Evolutionary conservation across 2,329 filamentous ascomycete species (phyloP).

Genomic region (Pseudocercospora eumusae): DNA sequence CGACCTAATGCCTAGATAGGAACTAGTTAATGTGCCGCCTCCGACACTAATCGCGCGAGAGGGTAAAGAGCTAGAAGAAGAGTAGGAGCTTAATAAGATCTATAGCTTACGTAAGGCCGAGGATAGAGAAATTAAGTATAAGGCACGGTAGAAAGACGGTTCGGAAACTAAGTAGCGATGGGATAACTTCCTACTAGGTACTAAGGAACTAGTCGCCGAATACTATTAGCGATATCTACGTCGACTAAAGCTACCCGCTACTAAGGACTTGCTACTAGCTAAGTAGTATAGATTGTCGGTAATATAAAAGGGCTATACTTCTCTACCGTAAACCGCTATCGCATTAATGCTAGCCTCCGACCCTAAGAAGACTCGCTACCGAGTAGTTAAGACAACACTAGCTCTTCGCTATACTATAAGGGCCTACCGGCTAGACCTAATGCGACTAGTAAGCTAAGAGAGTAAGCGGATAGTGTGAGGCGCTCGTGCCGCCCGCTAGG

Average conservation of each 20-base stretch:
- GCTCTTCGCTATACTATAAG: background rate
- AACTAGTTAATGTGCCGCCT: background rate
- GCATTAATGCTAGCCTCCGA: background rate
- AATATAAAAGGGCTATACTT: slow-evolving; percentile 2
- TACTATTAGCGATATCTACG: too few relatives aligned
- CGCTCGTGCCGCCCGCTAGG: background rate
- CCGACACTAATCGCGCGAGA: background rate
- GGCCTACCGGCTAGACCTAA: background rate
- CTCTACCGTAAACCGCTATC: background rate
- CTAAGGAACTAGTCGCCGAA: background rate
- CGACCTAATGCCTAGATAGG: background rate
- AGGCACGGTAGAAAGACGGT: background rate
- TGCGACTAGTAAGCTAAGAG: background rate
- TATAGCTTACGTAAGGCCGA: too few relatives aligned
- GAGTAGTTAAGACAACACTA: background rate
- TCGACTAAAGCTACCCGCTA: background rate
- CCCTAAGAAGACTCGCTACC: too few relatives aligned
- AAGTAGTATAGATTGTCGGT: slow-evolving; percentile 1
- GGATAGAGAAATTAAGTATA: too few relatives aligned
- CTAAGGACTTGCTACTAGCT: background rate
- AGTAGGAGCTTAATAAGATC: background rate
- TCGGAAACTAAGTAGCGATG: background rate
- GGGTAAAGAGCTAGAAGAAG: background rate
- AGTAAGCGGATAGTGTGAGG: background rate
- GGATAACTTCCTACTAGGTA: background rate